Evolutionary conservation across 345 rosid species (phyloP).

Genomic region (Acer yangbiense): DNA sequence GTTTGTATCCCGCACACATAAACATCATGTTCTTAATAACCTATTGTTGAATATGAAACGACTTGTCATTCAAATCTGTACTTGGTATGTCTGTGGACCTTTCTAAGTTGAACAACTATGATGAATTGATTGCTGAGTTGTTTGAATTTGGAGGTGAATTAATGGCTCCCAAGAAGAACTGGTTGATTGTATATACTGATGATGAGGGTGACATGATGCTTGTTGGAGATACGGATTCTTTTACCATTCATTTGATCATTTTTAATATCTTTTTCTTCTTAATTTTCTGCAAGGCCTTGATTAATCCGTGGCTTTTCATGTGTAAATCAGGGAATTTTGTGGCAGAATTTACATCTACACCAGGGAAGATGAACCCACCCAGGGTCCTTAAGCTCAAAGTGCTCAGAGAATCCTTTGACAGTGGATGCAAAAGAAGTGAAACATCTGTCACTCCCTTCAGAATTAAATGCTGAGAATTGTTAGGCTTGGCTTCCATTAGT

Average conservation of each 20-base stretch:
- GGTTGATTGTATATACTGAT: slow-evolving; percentile 80
- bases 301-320: slow-evolving; percentile 2
- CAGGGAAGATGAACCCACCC: slow-evolving; percentile 61
- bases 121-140: slow-evolving; percentile 63
- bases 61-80: slow-evolving; percentile 26
- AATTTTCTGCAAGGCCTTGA: neutral
- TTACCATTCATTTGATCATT: neutral
- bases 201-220: slow-evolving; percentile 94
- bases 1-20: neutral
- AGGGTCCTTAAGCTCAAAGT: slow-evolving; percentile 42
- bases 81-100: slow-evolving; percentile 87
- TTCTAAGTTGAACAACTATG: slow-evolving; percentile 64
- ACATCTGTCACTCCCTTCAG: slow-evolving; percentile 32
- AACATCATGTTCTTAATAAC: neutral
- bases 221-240: slow-evolving; percentile 69
- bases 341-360: slow-evolving; percentile 66
- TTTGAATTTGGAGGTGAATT: slow-evolving; percentile 78
- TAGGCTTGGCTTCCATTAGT: slow-evolving; percentile 21
- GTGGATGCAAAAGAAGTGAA: slow-evolving; percentile 45
- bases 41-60: neutral
- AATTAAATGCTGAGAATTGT: slow-evolving; percentile 35
- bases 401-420: slow-evolving; percentile 37
- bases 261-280: no score
- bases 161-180: slow-evolving; percentile 55
- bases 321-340: slow-evolving; percentile 66